Percentiles rank a stretch among this genome's conserved stretches.
Evolutionary conservation across 768 basidiomycete genomes (phyloP).

Genomic region (Lentinula lateritia): DNA sequence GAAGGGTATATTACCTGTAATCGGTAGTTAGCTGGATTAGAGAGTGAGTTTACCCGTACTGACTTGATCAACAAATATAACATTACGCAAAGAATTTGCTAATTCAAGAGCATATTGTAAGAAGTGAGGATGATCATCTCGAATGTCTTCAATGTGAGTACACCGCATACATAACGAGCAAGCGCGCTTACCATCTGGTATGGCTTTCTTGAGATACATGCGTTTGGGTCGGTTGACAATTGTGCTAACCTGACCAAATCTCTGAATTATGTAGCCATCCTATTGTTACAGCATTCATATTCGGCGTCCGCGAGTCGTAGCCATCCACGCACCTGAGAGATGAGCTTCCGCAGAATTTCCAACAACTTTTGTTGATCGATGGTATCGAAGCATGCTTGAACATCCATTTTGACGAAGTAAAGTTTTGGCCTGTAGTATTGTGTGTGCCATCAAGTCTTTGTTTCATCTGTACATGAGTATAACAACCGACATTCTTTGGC

Average conservation of each 20-base stretch:
- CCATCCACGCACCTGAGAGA: constrained; percentile 54
- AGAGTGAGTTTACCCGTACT: not conserved
- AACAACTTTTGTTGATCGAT: constrained; percentile 87
- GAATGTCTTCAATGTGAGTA: not conserved
- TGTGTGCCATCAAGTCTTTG: not conserved
- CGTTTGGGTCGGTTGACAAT: constrained; percentile 53
- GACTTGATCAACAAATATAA: constrained; percentile 85
- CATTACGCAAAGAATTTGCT: constrained; percentile 61
- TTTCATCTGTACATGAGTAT: constrained; percentile 2
- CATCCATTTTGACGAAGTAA: constrained; percentile 96
- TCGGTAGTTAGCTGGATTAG: not conserved
- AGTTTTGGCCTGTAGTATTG: constrained; percentile 60
- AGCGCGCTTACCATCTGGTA: constrained; percentile 50
- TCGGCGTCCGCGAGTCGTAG: not conserved
- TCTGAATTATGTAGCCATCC: constrained; percentile 71
- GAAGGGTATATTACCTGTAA: constrained; percentile 48
- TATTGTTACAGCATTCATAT: constrained; percentile 19
- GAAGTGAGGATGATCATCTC: constrained; percentile 78
- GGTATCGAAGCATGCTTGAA: constrained; percentile 94
- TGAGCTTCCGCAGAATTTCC: constrained; percentile 62
- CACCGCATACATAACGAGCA: not conserved
- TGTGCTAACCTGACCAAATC: constrained; percentile 61
- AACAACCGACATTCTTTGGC: constrained; percentile 45
- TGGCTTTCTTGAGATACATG: constrained; percentile 52
- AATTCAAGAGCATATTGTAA: constrained; percentile 62